Conservation (phyloP, 345 rosid genomes). For the Brassica rapa region DNA sequence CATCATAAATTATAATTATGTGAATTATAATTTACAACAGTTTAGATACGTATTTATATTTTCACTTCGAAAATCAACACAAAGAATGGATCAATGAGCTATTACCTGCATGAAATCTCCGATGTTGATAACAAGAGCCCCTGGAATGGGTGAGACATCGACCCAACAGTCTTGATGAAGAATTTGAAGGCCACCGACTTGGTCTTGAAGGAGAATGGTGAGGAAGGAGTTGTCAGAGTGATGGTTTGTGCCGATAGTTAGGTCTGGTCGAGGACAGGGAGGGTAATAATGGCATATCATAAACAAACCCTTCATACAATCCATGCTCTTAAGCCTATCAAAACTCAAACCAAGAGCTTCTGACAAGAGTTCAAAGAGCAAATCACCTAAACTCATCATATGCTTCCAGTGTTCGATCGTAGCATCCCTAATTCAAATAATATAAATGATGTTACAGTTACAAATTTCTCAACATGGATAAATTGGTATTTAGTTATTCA, state of each 20-base stretch:
- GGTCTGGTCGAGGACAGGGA: conserved; percentile 51
- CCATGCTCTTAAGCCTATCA: conserved; percentile 37
- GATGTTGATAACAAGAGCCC: conserved; percentile 42
- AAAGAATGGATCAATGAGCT: background rate
- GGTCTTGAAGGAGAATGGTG: conserved; percentile 52
- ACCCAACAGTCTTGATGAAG: conserved; percentile 46
- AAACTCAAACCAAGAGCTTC: conserved; percentile 49
- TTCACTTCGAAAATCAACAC: background rate
- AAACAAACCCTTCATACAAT: conserved; percentile 31
- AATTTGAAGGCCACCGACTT: conserved; percentile 53
- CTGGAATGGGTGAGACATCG: conserved; percentile 36
- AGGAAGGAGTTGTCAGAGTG: conserved; percentile 43
- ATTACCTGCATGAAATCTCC: conserved; percentile 46
- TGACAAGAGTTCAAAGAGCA: conserved; percentile 42
- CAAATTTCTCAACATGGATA: too few relatives aligned
- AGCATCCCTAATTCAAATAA: conserved; percentile 39
- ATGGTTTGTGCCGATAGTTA: conserved; percentile 38
- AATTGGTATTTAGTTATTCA: too few relatives aligned
- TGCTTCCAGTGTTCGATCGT: conserved; percentile 40
- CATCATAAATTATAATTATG: too few relatives aligned
- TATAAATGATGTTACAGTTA: background rate
- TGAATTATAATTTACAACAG: too few relatives aligned
- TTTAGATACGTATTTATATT: too few relatives aligned
- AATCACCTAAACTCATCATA: conserved; percentile 38
- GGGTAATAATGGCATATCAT: conserved; percentile 47